Conservation (phyloP, 1,284 basidiomycete species). For the Cryptococcus wingfieldii region DNA sequence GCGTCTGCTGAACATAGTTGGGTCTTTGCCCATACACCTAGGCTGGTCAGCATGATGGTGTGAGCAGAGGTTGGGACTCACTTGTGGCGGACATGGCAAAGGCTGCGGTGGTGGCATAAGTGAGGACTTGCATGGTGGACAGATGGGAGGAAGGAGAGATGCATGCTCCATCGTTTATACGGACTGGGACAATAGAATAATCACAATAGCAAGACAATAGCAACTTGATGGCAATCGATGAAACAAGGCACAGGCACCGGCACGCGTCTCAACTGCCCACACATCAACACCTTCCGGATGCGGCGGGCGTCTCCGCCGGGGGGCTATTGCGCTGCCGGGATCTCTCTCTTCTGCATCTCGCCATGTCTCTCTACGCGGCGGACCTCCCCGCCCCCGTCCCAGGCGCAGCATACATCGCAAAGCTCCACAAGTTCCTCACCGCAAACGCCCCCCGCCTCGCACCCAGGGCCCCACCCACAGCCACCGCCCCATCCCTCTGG, state of each 20-base stretch:
- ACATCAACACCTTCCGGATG: no score
- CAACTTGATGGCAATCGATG: no score
- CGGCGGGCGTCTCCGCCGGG: no score
- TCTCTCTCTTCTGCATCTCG: background rate
- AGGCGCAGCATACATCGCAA: conserved; percentile 38
- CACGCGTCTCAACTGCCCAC: no score
- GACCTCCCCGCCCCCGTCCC: conserved; percentile 17
- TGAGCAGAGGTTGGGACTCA: background rate
- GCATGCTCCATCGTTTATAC: no score
- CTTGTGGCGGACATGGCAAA: conserved; percentile 6
- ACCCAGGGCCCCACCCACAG: conserved; percentile 9
- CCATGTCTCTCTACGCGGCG: conserved; percentile 3
- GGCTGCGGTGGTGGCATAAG: conserved; percentile 3
- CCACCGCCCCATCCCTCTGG: conserved; percentile 15
- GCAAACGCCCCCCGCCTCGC: conserved; percentile 41
- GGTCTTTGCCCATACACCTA: conserved; percentile 11
- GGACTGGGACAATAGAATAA: no score
- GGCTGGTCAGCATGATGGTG: no score
- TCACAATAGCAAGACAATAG: no score
- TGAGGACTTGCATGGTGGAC: background rate
- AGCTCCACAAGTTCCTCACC: conserved; percentile 44
- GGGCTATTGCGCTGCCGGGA: no score
- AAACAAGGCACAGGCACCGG: no score
- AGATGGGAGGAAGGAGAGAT: no score
- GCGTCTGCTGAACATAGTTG: conserved; percentile 20